phyloP scores from a whole-genome alignment of 768 basidiomycete genomes.

The Lanmaoa pseudosensibilis region DNA sequence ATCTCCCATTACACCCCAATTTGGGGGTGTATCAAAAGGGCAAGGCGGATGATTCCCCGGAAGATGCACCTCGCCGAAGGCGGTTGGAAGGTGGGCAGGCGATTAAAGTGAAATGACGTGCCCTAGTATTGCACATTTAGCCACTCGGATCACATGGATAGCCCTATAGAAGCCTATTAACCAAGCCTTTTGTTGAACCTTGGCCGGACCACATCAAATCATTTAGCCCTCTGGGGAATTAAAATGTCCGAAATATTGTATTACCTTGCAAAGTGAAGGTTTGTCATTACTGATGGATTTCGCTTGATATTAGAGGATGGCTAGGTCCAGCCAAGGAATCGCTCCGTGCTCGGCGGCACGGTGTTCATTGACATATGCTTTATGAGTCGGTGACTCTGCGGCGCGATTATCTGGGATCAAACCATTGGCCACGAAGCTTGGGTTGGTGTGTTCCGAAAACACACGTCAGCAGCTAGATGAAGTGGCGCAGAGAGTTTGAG shows the following conservation, averaged over 20 bases:
- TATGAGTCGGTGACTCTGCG: constrained; percentile 22
- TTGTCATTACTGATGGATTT: constrained; percentile 2
- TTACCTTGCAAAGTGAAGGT: constrained; percentile 13
- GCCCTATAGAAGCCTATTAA: constrained; percentile 23
- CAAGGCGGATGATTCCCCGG: constrained; percentile 29
- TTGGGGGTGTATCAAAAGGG: constrained; percentile 46
- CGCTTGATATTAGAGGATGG: constrained; percentile 1
- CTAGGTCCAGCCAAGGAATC: background rate
- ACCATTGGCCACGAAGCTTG: constrained; percentile 1
- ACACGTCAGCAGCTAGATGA: constrained; percentile 13
- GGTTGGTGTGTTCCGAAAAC: constrained; percentile 17
- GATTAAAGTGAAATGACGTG: constrained; percentile 52
- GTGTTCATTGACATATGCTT: constrained; percentile 13
- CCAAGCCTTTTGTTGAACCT: constrained; percentile 20
- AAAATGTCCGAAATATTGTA: constrained; percentile 6
- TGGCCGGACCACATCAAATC: constrained; percentile 21
- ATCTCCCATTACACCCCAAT: constrained; percentile 51
- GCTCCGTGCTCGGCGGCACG: constrained; percentile 26
- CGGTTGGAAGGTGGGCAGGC: constrained; percentile 55
- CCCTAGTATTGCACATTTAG: constrained; percentile 14
- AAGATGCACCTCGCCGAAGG: constrained; percentile 51
- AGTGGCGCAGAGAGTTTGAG: constrained; percentile 18
- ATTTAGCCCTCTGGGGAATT: constrained; percentile 26
- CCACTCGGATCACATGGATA: constrained; percentile 31
- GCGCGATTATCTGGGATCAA: constrained; percentile 16